Percentiles rank a stretch among this genome's conserved stretches.
Conservation (phyloP, 139 green algal genomes). For the Micractinium sp. region DNA sequence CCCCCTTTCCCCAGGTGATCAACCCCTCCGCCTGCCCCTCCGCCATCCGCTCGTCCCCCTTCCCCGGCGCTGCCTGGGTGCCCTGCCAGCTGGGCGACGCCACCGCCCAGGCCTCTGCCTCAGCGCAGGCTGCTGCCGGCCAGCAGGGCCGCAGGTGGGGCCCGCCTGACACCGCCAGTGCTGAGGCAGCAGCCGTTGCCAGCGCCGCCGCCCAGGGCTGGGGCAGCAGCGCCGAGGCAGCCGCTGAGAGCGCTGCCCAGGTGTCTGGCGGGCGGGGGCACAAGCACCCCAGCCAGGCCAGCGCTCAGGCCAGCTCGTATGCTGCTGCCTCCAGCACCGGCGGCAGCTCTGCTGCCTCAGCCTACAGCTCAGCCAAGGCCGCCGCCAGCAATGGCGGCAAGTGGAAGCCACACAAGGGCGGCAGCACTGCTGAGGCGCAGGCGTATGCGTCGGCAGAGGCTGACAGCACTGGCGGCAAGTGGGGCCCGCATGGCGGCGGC, state of each 20-base stretch:
- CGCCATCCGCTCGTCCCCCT: constrained; percentile 11
- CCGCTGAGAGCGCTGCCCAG: not conserved
- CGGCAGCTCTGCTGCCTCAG: not conserved
- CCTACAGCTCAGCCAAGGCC: not conserved
- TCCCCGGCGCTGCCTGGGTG: constrained; percentile 9
- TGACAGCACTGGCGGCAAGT: not conserved
- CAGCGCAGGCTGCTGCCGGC: not conserved
- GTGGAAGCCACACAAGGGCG: no score
- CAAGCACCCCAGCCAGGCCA: not conserved
- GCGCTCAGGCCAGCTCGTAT: not conserved
- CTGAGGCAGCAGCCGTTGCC: not conserved
- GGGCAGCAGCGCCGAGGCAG: not conserved
- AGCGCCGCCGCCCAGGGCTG: not conserved
- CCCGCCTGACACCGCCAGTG: not conserved
- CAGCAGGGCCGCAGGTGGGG: not conserved
- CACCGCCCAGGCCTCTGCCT: not conserved
- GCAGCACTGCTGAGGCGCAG: no score
- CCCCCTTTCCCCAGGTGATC: not conserved
- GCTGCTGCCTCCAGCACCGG: not conserved
- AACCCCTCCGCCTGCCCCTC: not conserved
- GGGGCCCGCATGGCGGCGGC: not conserved
- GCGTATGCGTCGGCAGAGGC: no score
- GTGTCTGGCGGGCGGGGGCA: not conserved
- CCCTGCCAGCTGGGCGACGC: constrained; percentile 6
- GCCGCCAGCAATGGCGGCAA: not conserved